A percentile compares a stretch with the other conserved stretches of the same genome.
Conservation (phyloP, 148 eudicot species). For the Nepenthes gracilis region DNA sequence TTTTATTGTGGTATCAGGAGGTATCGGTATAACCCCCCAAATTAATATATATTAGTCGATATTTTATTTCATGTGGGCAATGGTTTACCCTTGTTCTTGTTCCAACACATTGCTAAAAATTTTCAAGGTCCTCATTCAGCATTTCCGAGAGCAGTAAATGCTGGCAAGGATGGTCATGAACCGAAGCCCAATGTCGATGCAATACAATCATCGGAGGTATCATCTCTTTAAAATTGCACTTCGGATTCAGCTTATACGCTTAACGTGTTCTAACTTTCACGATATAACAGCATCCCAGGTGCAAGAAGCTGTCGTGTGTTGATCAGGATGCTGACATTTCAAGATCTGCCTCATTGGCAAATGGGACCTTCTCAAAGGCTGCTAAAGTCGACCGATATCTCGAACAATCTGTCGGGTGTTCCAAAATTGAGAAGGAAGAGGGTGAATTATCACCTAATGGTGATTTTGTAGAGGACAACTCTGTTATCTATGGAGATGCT, state of each 20-base stretch:
- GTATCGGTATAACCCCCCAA: no score
- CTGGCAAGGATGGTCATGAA: conserved; percentile 33
- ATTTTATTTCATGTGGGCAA: no score
- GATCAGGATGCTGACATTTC: conserved; percentile 40
- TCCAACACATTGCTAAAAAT: conserved; percentile 7
- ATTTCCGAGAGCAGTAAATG: conserved; percentile 16
- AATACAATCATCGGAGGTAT: conserved; percentile 38
- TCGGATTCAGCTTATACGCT: neutral
- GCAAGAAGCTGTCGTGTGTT: conserved; percentile 4
- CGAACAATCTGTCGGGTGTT: conserved; percentile 30
- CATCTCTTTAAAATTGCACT: conserved; percentile 3
- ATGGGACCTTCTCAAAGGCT: conserved; percentile 28
- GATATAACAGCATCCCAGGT: neutral
- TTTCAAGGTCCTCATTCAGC: conserved; percentile 34
- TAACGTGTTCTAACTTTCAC: neutral
- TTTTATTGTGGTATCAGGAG: no score
- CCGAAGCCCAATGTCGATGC: conserved; percentile 26
- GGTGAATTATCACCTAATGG: conserved; percentile 73
- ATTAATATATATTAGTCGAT: no score
- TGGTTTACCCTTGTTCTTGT: neutral
- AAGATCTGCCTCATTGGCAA: conserved; percentile 22
- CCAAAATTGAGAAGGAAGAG: conserved; percentile 74
- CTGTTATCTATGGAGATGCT: conserved; percentile 23
- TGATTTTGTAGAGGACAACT: conserved; percentile 60
- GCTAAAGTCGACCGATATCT: conserved; percentile 19